phyloP scores from a whole-genome alignment of 495 filamentous ascomycete genomes.

The Gamarada debralockiae region DNA sequence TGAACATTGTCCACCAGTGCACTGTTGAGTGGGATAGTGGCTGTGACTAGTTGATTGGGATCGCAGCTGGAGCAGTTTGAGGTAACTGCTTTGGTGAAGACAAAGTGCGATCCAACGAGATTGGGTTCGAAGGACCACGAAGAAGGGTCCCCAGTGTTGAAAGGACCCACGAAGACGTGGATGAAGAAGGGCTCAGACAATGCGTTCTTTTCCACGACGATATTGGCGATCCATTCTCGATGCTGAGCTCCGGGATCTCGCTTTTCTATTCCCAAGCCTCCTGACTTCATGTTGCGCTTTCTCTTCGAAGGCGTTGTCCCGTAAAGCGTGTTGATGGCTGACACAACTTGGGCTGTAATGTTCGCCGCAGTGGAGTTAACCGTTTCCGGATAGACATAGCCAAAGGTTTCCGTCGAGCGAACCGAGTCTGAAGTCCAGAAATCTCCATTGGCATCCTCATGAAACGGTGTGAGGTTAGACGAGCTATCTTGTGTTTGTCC shows the following conservation, averaged over 20 bases:
- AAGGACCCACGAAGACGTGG: slow-evolving; percentile 55
- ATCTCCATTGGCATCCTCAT: slow-evolving; percentile 25
- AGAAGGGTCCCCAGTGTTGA: slow-evolving; percentile 31
- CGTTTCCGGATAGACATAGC: slow-evolving; percentile 60
- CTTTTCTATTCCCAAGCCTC: slow-evolving; percentile 1
- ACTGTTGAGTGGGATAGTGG: slow-evolving; percentile 54
- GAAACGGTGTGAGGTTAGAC: slow-evolving; percentile 43
- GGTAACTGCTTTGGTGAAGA: slow-evolving; percentile 36
- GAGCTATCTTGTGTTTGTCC: slow-evolving; percentile 36
- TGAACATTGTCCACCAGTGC: slow-evolving; percentile 40
- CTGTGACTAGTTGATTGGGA: slow-evolving; percentile 34
- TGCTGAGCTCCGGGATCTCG: slow-evolving; percentile 1
- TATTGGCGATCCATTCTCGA: slow-evolving; percentile 58
- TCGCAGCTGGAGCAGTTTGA: slow-evolving; percentile 17
- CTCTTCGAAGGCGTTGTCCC: slow-evolving; percentile 30
- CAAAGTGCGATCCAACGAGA: slow-evolving; percentile 51
- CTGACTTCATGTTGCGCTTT: not conserved
- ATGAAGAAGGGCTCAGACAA: slow-evolving; percentile 52
- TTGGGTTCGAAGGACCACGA: slow-evolving; percentile 40
- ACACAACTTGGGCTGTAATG: slow-evolving; percentile 33
- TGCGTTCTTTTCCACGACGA: slow-evolving; percentile 50
- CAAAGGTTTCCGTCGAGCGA: slow-evolving; percentile 34
- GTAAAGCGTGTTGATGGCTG: slow-evolving; percentile 51
- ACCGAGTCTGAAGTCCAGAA: slow-evolving; percentile 49
- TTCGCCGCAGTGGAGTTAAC: slow-evolving; percentile 10